Evolutionary conservation across 441 rosid genomes (phyloP).

Genomic region (Rhodomyrtus psidioides): DNA sequence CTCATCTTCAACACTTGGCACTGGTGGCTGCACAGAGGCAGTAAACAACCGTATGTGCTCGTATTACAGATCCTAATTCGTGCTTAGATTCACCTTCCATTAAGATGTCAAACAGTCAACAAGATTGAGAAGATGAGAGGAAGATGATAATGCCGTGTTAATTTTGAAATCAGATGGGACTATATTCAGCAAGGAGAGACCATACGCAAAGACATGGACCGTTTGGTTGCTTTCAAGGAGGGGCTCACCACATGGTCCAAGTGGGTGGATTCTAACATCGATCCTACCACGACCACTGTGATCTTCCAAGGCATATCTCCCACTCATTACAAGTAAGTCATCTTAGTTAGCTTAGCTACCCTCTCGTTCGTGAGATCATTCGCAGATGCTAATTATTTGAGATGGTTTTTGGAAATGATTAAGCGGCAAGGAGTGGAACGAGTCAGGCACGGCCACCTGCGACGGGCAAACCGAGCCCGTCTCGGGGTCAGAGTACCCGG

Average conservation of each 20-base stretch:
- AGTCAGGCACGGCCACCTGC: constrained; percentile 12
- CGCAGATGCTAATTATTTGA: neutral
- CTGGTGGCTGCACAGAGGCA: constrained; percentile 38
- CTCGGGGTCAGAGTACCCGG: constrained; percentile 8
- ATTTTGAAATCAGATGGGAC: constrained; percentile 21
- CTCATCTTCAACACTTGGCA: constrained; percentile 42
- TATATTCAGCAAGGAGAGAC: constrained; percentile 15
- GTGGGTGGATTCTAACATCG: constrained; percentile 21
- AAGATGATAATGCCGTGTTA: neutral
- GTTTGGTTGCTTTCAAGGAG: constrained; percentile 19
- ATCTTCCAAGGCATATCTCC: constrained; percentile 33
- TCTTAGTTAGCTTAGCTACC: neutral
- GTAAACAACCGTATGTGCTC: constrained; percentile 24
- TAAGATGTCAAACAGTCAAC: neutral
- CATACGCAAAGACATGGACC: constrained; percentile 20
- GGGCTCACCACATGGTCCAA: constrained; percentile 27
- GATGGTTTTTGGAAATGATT: neutral
- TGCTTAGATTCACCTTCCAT: neutral
- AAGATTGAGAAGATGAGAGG: neutral
- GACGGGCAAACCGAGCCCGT: constrained; percentile 25
- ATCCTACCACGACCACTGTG: constrained; percentile 21
- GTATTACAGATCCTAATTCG: neutral
- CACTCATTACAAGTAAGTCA: constrained; percentile 25
- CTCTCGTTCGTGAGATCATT: neutral
- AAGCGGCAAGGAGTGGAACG: constrained; percentile 34